Evolutionary conservation across 441 rosid species (phyloP), one percentile per base, ranked within the genome.

Genomic region (Pelargonium citronellum): DNA sequence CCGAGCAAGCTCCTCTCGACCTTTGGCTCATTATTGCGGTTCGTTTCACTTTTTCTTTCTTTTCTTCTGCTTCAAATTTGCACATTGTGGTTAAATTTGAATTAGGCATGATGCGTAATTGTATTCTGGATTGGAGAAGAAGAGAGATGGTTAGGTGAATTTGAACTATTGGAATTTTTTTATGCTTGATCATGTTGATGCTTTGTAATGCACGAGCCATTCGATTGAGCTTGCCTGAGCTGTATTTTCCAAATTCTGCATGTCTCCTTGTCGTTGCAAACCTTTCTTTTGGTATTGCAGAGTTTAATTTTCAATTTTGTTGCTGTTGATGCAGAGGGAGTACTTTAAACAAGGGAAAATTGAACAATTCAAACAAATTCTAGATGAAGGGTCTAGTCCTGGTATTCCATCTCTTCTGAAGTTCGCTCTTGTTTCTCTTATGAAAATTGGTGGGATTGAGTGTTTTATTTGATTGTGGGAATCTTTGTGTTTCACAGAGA

Each of bases 1-100:
- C 97, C 74, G 99, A 95, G 78, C 98, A 95, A 84, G 98, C 99
- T 49, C 96, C 98, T 77, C 97, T 92, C 74, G 88, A 90, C 82
- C 94, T 95, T 74, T 95, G 99, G 99, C 97, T 95, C 74, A 83
- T 92, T 69, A 92, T 95, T 69, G 97, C 98, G 76, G 99, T 92
- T 73, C 61, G 81, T 77, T 67, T 44, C 8, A 15, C n/a, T 37
- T 27, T 47, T 15, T 57, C 10, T 17, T 1, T 19, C 19, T 53
- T 1, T 6, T 49, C 8, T 7, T 53, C 20, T 53, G 15, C 16
- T 55, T 55, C 5, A 15, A 55, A 16, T 55, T 22, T 55, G 61
- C 22, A 22, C 19, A 7, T 44, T 44, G 0, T 8, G 13, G 11
- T 16, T 55, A 20, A n/a, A 16, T 55, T 8, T 16, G 61, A 55